Evolutionary conservation across 257 asterid genomes (phyloP).

Genomic region (Sherardia arvensis): DNA sequence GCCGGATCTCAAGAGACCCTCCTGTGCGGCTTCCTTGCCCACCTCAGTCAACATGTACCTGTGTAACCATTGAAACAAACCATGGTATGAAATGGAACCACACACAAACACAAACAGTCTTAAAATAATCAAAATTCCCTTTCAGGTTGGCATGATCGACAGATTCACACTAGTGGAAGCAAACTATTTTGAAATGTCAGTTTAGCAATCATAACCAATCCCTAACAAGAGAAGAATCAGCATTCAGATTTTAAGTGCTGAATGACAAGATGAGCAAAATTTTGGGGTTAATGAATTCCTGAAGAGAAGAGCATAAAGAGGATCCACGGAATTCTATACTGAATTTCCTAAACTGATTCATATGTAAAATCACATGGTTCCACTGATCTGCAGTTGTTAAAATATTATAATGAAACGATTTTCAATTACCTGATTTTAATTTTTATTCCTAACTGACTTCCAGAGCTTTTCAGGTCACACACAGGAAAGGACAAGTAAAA

Average conservation of each 20-base stretch:
- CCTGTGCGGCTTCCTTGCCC: slow-evolving; percentile 80
- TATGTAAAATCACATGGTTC: neutral
- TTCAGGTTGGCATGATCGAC: neutral
- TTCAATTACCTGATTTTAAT: neutral
- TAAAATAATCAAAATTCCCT: neutral
- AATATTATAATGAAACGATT: neutral
- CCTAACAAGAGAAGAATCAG: neutral
- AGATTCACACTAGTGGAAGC: neutral
- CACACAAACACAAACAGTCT: too few species aligned
- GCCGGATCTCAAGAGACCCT: slow-evolving; percentile 76
- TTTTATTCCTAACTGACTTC: neutral
- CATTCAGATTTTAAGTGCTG: neutral
- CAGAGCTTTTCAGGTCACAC: neutral
- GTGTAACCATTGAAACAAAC: slow-evolving; percentile 4
- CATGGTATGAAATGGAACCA: neutral
- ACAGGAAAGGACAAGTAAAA: slow-evolving; percentile 1
- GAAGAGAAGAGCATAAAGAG: neutral
- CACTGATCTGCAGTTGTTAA: neutral
- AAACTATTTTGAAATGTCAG: slow-evolving; percentile 1
- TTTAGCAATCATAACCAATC: neutral
- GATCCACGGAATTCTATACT: neutral
- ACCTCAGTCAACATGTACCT: slow-evolving; percentile 95
- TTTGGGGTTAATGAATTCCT: neutral
- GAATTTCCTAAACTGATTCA: neutral
- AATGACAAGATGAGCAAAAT: neutral